Percentiles rank a stretch among this genome's conserved stretches.
These are phyloP conservation scores for Gynandropsis gynandra DNA, from an alignment of 345 rosid genomes.

Conservation along the genomic window DNA sequence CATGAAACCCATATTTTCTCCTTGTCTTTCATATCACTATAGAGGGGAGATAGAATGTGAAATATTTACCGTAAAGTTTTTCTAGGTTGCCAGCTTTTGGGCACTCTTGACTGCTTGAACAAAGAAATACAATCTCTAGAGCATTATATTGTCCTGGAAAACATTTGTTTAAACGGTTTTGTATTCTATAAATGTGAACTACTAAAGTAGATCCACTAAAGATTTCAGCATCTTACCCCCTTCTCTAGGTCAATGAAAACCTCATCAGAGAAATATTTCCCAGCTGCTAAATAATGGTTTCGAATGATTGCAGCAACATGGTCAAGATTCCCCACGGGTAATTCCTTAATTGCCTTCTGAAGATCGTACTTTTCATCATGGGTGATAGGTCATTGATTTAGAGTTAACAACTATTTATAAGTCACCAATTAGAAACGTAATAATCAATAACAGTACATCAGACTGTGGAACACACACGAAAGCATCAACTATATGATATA, in stretches of 20 bases:
- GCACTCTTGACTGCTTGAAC: constrained; percentile 15
- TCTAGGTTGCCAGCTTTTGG: constrained; percentile 10
- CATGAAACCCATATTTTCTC: too few species aligned
- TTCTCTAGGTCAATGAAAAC: constrained; percentile 21
- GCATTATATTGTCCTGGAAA: constrained; percentile 20
- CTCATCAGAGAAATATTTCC: constrained; percentile 17
- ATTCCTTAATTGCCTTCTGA: constrained; percentile 20
- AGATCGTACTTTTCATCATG: constrained; percentile 21
- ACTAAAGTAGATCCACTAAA: not conserved
- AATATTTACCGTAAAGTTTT: too few species aligned
- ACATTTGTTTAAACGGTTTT: constrained; percentile 16
- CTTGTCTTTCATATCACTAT: too few species aligned
- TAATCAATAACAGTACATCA: too few species aligned
- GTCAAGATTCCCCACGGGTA: constrained; percentile 14
- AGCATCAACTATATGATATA: not conserved
- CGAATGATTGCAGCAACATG: constrained; percentile 19
- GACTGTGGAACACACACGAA: not conserved
- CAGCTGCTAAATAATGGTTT: constrained; percentile 19
- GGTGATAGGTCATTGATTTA: constrained; percentile 22
- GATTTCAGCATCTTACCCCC: constrained; percentile 19
- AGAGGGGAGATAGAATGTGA: too few species aligned
- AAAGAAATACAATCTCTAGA: constrained; percentile 24
- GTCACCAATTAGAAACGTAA: not conserved
- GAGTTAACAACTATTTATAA: constrained; percentile 9
- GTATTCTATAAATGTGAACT: not conserved